phyloP scores from a whole-genome alignment of 345 rosid species.

The Rhizophora apiculata region DNA sequence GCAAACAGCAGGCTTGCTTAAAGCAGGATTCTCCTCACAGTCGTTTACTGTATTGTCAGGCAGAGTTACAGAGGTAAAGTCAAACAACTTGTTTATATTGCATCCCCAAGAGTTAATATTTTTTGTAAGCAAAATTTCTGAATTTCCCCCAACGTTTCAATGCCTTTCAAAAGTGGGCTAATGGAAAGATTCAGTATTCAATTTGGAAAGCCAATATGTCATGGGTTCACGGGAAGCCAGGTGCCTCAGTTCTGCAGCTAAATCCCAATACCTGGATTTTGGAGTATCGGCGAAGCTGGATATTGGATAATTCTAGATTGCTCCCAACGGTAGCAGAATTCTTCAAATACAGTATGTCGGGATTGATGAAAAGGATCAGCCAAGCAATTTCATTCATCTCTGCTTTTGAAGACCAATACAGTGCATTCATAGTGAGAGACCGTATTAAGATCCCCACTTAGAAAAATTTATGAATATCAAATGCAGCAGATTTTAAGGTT shows the following conservation, averaged over 20 bases:
- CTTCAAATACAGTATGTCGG: constrained; percentile 30
- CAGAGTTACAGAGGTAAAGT: constrained; percentile 68
- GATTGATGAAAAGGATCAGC: constrained; percentile 20
- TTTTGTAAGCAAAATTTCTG: background rate
- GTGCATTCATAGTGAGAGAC: constrained; percentile 3
- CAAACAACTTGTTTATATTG: background rate
- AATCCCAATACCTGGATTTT: constrained; percentile 79
- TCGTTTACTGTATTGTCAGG: constrained; percentile 67
- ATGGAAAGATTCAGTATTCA: constrained; percentile 47
- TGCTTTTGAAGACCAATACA: constrained; percentile 14
- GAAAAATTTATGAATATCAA: background rate
- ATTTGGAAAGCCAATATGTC: constrained; percentile 49
- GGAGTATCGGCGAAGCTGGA: constrained; percentile 55
- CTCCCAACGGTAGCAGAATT: constrained; percentile 45
- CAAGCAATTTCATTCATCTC: constrained; percentile 28
- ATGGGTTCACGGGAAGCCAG: constrained; percentile 55
- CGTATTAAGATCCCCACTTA: constrained; percentile 41
- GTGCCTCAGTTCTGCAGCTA: constrained; percentile 53
- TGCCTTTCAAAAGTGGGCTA: constrained; percentile 50
- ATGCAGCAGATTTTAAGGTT: constrained; percentile 4
- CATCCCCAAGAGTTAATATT: background rate
- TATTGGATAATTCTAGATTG: constrained; percentile 45
- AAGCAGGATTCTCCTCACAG: constrained; percentile 48
- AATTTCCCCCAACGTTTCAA: background rate
- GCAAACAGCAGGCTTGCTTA: constrained; percentile 71